phyloP scores from a whole-genome alignment of 2,329 filamentous ascomycete species.

The Setomelanomma holmii region DNA sequence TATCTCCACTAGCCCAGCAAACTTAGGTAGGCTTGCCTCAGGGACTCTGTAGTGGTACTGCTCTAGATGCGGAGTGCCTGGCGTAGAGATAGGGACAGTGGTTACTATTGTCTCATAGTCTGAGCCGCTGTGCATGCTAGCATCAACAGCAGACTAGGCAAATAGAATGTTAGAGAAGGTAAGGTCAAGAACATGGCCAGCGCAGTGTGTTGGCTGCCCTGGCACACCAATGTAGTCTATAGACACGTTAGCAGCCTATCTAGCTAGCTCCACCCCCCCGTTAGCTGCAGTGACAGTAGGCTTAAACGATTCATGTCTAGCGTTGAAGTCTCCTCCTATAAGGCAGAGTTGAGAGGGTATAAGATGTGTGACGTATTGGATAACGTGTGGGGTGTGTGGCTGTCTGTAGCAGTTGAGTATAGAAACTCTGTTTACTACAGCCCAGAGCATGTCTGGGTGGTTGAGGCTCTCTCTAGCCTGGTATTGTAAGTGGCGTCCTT shows the following conservation, averaged over 20 bases:
- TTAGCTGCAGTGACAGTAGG: not conserved
- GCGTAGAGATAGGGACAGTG: not conserved
- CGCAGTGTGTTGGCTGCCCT: not conserved
- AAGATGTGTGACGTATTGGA: not conserved
- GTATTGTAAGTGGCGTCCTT: not conserved
- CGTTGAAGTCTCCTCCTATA: not conserved
- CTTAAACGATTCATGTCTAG: not conserved
- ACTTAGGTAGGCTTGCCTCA: not conserved
- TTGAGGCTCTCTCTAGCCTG: not conserved
- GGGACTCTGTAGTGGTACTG: not conserved
- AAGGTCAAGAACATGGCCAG: constrained; percentile 4
- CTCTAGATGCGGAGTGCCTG: not conserved
- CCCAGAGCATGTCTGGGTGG: not conserved
- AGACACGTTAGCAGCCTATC: not conserved
- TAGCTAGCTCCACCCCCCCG: not conserved
- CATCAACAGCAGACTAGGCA: not conserved
- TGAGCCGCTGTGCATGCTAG: not conserved
- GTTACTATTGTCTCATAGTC: not conserved
- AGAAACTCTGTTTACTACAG: not conserved
- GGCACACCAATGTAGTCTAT: not conserved
- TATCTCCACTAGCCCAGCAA: not conserved
- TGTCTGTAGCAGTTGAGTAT: not conserved
- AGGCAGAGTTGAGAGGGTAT: not conserved
- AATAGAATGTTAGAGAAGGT: constrained; percentile 4
- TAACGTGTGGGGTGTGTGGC: not conserved